Evolutionary conservation across 2,329 filamentous ascomycete species (phyloP).

Genomic region (Grosmannia serpens): DNA sequence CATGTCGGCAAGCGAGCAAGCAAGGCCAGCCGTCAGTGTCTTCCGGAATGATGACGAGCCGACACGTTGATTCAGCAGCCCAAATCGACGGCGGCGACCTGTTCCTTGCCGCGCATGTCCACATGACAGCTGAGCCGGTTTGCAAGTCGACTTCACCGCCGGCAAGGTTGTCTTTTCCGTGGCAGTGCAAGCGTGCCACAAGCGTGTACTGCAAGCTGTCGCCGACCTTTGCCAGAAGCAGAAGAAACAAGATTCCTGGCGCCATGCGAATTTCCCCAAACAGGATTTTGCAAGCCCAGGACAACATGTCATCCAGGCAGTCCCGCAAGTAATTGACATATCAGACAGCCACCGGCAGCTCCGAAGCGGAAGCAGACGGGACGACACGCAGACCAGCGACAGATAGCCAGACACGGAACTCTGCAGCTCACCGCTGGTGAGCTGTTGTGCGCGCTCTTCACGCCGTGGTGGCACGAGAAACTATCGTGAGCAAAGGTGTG

Average conservation of each 20-base stretch:
- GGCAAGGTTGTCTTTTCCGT: background rate
- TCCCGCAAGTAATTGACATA: background rate
- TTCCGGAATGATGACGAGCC: background rate
- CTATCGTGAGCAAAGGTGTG: background rate
- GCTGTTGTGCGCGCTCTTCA: background rate
- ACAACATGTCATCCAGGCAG: background rate
- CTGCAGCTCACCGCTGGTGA: background rate
- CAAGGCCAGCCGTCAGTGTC: background rate
- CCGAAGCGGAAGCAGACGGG: background rate
- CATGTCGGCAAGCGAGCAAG: background rate
- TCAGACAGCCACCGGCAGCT: background rate
- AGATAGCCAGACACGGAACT: background rate
- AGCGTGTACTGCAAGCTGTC: background rate
- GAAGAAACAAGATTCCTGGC: no score
- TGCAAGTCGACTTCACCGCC: no score
- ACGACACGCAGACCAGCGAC: background rate
- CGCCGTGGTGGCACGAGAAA: background rate
- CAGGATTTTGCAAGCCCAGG: no score
- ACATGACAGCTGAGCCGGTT: background rate
- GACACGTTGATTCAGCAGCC: background rate
- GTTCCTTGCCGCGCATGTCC: background rate
- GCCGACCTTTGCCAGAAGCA: no score
- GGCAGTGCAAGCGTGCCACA: background rate
- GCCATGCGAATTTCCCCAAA: no score
- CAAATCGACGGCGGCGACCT: background rate